Base-by-base conservation (phyloP, 805 yeast species). In the Yamadazyma insecticola region DNA sequence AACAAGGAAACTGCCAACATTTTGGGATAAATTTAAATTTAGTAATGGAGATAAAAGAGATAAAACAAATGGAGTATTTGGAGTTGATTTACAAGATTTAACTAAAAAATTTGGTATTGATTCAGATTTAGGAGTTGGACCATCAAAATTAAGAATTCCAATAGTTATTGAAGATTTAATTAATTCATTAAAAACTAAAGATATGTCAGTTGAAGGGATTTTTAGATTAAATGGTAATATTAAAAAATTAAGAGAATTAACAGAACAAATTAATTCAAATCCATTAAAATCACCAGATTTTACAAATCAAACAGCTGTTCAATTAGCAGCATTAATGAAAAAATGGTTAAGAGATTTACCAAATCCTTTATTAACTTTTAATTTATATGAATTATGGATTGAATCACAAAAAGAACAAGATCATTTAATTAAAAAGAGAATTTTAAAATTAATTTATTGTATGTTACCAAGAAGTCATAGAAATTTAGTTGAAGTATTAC, bases 151-250 rank as follows among this genome's bases (percentile, higher is more conserved):
- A 25, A 71, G 78, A 22, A 82, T 92, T 24, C 99, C 99, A 1
- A 70, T 85, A 28, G 65, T 92, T 22, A 70, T 92, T 25, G 97
- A 90, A 47, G 97, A 92, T 48, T 63, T 89, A 12, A 76, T 92
- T 21, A 73, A 76, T 18, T 84, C 95, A 0, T 73, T 92, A 65
- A 74, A 85, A 32, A 90, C 82, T 37, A 87, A 85, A 68, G 97
- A 92, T 57, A 76, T 90, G 81, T 85, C 97, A 3, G 88, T 80
- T 18, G 98, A 92, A 57, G 98, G 98, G 37, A 81, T 92, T 4
- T 92, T 92, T 71, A 76, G 99, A 48, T 82, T 89, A 51, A 92
- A 92, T 52, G 99, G 99, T 49, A 92, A 92, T 52, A 89, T 92
- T 50, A 78, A 88, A 46, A 72, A 84, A 26, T 64, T 90, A 30